Percentiles rank a stretch among this genome's conserved stretches.
phyloP scores from a whole-genome alignment of 2,329 filamentous ascomycete genomes.

The Pestalotiopsis sp. region DNA sequence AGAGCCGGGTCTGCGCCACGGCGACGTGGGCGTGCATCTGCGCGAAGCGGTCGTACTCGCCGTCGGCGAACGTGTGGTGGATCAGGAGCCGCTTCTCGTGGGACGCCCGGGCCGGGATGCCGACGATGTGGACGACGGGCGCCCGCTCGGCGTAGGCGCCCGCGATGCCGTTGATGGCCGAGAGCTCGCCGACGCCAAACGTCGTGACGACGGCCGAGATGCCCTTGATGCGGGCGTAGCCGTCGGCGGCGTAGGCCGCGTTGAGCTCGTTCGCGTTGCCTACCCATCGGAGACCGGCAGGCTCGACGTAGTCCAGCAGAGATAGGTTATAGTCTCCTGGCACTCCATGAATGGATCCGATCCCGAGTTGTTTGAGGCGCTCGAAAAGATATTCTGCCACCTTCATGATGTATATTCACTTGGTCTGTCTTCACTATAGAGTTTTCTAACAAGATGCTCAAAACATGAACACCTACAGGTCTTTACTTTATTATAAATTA shows the following conservation, averaged over 20 bases:
- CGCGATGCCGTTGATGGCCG: slow-evolving; percentile 61
- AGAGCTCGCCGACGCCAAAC: slow-evolving; percentile 61
- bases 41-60: slow-evolving; percentile 52
- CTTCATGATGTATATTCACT: slow-evolving; percentile 18
- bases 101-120: slow-evolving; percentile 46
- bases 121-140: slow-evolving; percentile 60
- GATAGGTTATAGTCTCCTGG: slow-evolving; percentile 45
- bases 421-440: background rate
- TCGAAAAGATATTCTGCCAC: slow-evolving; percentile 39
- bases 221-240: slow-evolving; percentile 58
- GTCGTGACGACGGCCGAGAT: slow-evolving; percentile 56
- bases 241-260: slow-evolving; percentile 59
- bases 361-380: slow-evolving; percentile 43
- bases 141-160: slow-evolving; percentile 60
- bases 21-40: slow-evolving; percentile 53
- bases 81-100: slow-evolving; percentile 46
- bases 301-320: slow-evolving; percentile 39
- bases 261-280: slow-evolving; percentile 63
- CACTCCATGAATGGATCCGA: slow-evolving; percentile 48
- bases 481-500: background rate
- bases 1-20: slow-evolving; percentile 48
- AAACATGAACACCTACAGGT: background rate
- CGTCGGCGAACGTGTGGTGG: slow-evolving; percentile 60
- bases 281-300: slow-evolving; percentile 42
- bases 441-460: background rate